Evolutionary conservation across 306 rosid species (phyloP).

Genomic region (peach (Prunus persica)): Prunus_persica_NCBIv2 NC_034009.1:40481001-40481500

Average conservation of each 20-base stretch:
- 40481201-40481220: slow-evolving; percentile 58
- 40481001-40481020: slow-evolving; percentile 92
- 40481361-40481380: slow-evolving; percentile 4
- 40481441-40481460: slow-evolving; percentile 97
- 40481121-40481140: slow-evolving; percentile 34
- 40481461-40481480: slow-evolving; percentile 51
- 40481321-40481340: slow-evolving; percentile 67
- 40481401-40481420: slow-evolving; percentile 24
- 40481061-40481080: slow-evolving; percentile 77
- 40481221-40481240: slow-evolving; percentile 40
- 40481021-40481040: slow-evolving; percentile 87
- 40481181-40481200: slow-evolving; percentile 57
- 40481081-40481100: slow-evolving; percentile 83
- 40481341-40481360: slow-evolving; percentile 73
- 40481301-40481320: slow-evolving; percentile 51
- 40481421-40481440: slow-evolving; percentile 82
- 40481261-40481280: slow-evolving; percentile 59
- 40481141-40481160: slow-evolving; percentile 35
- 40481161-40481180: slow-evolving; percentile 40
- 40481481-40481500: slow-evolving; percentile 32
- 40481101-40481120: slow-evolving; percentile 36
- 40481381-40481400: slow-evolving; percentile 10
- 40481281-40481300: slow-evolving; percentile 60
- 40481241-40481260: slow-evolving; percentile 76
- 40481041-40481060: slow-evolving; percentile 85